Base-by-base conservation (phyloP, 2,329 filamentous ascomycete species). In the Huntiella savannae region DNA sequence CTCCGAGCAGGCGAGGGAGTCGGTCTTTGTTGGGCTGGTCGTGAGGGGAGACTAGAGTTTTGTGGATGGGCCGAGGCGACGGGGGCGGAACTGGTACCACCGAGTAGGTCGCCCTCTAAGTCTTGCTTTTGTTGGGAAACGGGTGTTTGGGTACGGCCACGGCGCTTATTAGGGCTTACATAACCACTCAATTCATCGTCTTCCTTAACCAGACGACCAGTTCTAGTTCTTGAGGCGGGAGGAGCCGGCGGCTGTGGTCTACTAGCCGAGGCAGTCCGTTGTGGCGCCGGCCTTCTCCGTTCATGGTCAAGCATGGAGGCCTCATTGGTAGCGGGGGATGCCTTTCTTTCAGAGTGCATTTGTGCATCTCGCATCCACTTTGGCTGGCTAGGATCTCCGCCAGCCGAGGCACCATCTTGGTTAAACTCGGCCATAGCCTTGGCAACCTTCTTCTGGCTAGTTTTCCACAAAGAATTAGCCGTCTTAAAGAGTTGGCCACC, bases 401-500 rank as follows among this genome's bases (percentile, higher is more conserved):
- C 46, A n/a, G 10, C 34, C 5, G 33, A 16, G n/a, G 32, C 6
- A 19, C 69, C 67, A n/a, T 77, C 79, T 37, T 71, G 70, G 53
- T 80, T 74, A 49, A 96, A 82, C 12, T 98, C 91, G 6, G 86
- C 78, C 33, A 96, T 82, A 4, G 85, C 88, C 60, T 91, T 85
- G 56, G 93, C 85, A 49, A 96, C 74, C 58, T 84, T 87, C 62
- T 94, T 98, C 57, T 87, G 84, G 0, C 88, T 79, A 3, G 82
- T 83, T 59, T 94, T 98, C 91, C 91, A 98, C 1, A 96, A 64
- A 1, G 84, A 88, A 53, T 92, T 93, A 2, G 91, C 91, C 2
- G 87, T 91, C 60, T 98, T 98, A 60, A 96, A 77, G 10, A 98
- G 62, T 51, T 73, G 92, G 39, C 67, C 84, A 1, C 91, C 83